Evolutionary conservation across 768 basidiomycete genomes (phyloP), one percentile per base, ranked within the genome.

Genomic region (Amanita fuliginea): DNA sequence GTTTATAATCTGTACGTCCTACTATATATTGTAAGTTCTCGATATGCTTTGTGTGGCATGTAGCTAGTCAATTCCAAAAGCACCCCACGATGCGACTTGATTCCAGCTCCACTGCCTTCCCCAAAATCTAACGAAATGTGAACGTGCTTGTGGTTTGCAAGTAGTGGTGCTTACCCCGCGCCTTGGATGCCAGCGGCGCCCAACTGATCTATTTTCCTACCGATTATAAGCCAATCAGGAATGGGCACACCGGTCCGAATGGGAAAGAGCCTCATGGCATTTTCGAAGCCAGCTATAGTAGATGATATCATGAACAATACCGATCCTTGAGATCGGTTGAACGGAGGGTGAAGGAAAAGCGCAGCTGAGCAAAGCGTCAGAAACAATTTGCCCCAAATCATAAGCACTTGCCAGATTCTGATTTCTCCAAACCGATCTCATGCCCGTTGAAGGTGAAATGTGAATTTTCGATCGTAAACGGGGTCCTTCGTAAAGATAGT

Each of bases 181-280:
- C 78, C 89, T 10, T 75, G 62, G 16, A 90, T 66, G 1, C 84
- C 90, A n/a, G 76, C 86, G 9, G 86, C 80, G 4, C 86, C 88
- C 14, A 74, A 62, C 39, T 51, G 57, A 54, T 84, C 84, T 16
- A 78, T 71, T 10, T 63, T 60, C 11, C 63, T 63, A 8, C 77
- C 73, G 3, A 82, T 67, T 14, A 89, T 71, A 5, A 89, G 56
- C 87, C 90, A 94, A 57, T 89, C 86, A 1, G 89, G 86, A 1
- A 76, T 71, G 7, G 78, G 62, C 2, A 91, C 70, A 3, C 89
- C 89, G 2, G 91, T 95, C 16, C 92, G 78, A 21, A 88, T 75
- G 3, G 92, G 91, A 59, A 94, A 86, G n/a, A 92, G 64, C 40
- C 84, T 75, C 1, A 74, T 62, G 1, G 75, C 78, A 47, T 80